Evolutionary conservation across 2,329 filamentous ascomycete genomes (phyloP).

Genomic region (Colletotrichum agaves): DNA sequence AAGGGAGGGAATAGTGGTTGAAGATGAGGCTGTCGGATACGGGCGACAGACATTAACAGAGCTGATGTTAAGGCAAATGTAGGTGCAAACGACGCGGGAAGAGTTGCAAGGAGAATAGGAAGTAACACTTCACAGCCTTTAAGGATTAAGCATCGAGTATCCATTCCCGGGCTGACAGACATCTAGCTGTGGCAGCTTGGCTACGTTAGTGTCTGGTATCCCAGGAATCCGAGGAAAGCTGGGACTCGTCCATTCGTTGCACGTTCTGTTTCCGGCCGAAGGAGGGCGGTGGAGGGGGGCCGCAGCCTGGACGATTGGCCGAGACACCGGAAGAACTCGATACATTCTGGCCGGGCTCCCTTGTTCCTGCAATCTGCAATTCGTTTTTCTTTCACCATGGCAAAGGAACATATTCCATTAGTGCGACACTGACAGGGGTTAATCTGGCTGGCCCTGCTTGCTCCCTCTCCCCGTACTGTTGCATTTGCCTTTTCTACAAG

Average conservation of each 20-base stretch:
- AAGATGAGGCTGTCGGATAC: slow-evolving; percentile 6
- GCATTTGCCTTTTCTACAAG: background rate
- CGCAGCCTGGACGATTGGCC: slow-evolving; percentile 9
- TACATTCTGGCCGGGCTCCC: background rate
- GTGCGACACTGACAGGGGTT: too few relatives aligned
- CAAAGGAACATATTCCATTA: too few relatives aligned
- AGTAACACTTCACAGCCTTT: background rate
- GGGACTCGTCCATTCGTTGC: too few relatives aligned
- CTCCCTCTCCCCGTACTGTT: background rate
- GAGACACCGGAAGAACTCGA: slow-evolving; percentile 1
- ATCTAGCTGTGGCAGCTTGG: too few relatives aligned
- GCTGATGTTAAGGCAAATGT: background rate
- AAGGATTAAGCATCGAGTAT: background rate
- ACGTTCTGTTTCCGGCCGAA: slow-evolving; percentile 26
- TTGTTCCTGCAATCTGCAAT: slow-evolving; percentile 6
- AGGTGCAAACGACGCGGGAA: too few relatives aligned
- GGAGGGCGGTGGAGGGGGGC: slow-evolving; percentile 4
- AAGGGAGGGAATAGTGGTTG: background rate
- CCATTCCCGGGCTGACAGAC: too few relatives aligned
- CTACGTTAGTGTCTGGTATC: too few relatives aligned
- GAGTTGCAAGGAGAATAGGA: background rate
- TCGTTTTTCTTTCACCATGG: background rate
- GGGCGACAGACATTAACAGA: background rate
- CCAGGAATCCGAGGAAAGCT: too few relatives aligned
- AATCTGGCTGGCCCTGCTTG: too few relatives aligned